Evolutionary conservation across 176 grass and related monocot species (phyloP).

Genomic region (Dendrocalamus sinicus): DNA sequence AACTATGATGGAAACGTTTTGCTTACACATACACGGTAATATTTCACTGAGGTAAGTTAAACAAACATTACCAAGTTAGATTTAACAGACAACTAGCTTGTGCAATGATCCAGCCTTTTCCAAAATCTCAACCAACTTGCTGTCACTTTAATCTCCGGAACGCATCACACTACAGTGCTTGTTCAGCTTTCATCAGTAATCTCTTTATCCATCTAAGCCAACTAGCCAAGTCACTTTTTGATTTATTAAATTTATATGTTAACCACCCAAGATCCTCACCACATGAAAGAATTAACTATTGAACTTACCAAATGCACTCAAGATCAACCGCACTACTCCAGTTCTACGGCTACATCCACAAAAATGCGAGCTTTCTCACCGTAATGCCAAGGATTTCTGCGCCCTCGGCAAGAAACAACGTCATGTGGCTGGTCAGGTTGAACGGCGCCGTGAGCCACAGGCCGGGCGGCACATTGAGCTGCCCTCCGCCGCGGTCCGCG

Average conservation of each 20-base stretch:
- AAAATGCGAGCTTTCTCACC: constrained; percentile 50
- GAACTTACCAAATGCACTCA: constrained; percentile 18
- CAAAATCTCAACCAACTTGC: neutral
- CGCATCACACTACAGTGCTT: neutral
- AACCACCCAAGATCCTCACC: neutral
- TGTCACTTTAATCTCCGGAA: neutral
- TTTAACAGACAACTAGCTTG: neutral
- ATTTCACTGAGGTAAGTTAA: neutral
- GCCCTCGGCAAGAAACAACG: constrained; percentile 79
- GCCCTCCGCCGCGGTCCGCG: constrained; percentile 59
- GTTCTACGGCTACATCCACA: neutral
- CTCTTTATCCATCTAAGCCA: constrained; percentile 18
- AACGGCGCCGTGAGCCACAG: constrained; percentile 83
- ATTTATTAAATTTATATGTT: constrained; percentile 1
- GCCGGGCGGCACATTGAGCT: constrained; percentile 82
- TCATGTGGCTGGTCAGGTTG: constrained; percentile 95
- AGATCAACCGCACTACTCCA: neutral
- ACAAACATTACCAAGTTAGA: neutral
- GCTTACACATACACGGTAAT: neutral
- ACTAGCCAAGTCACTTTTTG: neutral
- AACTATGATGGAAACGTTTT: neutral
- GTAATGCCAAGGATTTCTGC: constrained; percentile 74
- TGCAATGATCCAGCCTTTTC: neutral
- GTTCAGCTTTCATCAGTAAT: neutral
- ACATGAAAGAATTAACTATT: constrained; percentile 17